Conservation (phyloP, 345 rosid genomes). For the Eucalyptus shirleyi region DNA sequence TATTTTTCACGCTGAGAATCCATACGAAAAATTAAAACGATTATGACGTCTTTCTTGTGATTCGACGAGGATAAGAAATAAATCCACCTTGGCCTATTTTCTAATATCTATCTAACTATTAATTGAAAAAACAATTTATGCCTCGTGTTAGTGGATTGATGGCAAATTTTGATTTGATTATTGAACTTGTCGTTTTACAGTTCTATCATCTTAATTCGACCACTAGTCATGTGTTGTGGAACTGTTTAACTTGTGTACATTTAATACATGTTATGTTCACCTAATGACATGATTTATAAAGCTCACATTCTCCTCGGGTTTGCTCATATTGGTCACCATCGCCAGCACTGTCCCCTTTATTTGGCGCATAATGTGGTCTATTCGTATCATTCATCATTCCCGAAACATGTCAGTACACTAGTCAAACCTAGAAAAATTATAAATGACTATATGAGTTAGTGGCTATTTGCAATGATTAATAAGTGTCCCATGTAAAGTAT, state of each 20-base stretch:
- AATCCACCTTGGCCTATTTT: not conserved
- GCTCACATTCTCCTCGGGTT: not conserved
- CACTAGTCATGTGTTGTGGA: not conserved
- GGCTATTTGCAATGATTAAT: not conserved
- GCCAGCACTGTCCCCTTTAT: rapidly evolving
- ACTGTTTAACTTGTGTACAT: not conserved
- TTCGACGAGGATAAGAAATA: not conserved
- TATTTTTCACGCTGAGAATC: not conserved
- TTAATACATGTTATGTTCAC: not conserved
- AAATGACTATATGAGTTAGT: not conserved
- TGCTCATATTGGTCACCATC: not conserved
- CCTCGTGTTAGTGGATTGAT: rapidly evolving
- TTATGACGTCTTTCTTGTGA: not conserved
- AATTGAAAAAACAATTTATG: not conserved
- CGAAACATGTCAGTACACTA: rapidly evolving
- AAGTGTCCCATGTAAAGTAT: no score
- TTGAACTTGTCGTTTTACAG: rapidly evolving
- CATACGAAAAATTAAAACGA: not conserved
- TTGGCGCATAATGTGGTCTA: rapidly evolving
- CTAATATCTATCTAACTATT: not conserved
- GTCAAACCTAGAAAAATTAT: no score
- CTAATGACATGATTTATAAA: not conserved
- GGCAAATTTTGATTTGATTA: not conserved
- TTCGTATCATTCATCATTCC: rapidly evolving
- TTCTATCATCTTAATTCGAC: no score